Conservation (phyloP, 495 filamentous ascomycete genomes). For the Podospora comata region DNA sequence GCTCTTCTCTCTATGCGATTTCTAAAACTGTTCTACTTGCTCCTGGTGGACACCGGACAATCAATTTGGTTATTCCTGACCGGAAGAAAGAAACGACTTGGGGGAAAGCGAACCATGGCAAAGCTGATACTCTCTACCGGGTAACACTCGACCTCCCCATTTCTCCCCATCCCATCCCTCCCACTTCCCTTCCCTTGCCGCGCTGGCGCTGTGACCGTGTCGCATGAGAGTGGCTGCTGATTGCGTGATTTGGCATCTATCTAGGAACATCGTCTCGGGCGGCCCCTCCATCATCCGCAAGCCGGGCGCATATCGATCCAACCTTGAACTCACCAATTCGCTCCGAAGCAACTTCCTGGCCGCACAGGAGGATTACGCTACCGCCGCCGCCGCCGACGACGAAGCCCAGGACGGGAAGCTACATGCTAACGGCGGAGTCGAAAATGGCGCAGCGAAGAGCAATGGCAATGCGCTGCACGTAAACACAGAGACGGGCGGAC, state of each 20-base stretch:
- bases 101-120: constrained; percentile 47
- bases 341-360: constrained; percentile 75
- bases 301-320: constrained; percentile 70
- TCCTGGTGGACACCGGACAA: neutral
- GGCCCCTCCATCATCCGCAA: constrained; percentile 78
- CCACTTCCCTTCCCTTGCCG: constrained; percentile 9
- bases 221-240: constrained; percentile 17
- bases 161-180: neutral
- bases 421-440: constrained; percentile 48
- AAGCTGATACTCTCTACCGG: constrained; percentile 87
- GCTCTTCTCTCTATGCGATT: neutral
- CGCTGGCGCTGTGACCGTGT: constrained; percentile 9
- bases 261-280: constrained; percentile 79
- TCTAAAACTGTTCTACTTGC: neutral
- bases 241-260: constrained; percentile 21
- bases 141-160: constrained; percentile 42
- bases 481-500: constrained; percentile 13
- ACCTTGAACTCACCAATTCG: constrained; percentile 83
- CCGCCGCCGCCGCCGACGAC: constrained; percentile 34
- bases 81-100: constrained; percentile 1
- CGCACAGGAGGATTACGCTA: constrained; percentile 58
- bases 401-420: constrained; percentile 39
- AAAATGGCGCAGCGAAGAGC: constrained; percentile 30
- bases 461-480: constrained; percentile 34
- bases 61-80: neutral